Percentiles rank a stretch among this genome's conserved stretches.
These are phyloP conservation scores for Brassica hybrid DNA, from an alignment of 441 rosid genomes.

Conservation along the genomic window DNA sequence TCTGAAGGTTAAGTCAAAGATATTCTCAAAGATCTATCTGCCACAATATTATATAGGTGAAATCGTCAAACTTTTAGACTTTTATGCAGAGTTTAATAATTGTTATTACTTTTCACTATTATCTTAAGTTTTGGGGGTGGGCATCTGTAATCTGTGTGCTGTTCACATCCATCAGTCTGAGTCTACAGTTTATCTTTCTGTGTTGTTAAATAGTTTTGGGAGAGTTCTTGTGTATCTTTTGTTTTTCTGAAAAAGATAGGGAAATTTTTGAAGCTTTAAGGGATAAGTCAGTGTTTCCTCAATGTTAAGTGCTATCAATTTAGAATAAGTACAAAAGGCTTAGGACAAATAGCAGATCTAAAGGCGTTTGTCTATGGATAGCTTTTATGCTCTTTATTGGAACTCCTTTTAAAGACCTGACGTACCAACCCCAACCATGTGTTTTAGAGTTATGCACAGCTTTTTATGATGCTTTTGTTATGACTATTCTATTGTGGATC, in stretches of 20 bases:
- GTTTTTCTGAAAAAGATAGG: constrained; percentile 6
- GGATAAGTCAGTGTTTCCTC: constrained; percentile 22
- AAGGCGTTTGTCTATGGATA: constrained; percentile 42
- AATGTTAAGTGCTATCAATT: constrained; percentile 30
- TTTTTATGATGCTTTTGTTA: constrained; percentile 45
- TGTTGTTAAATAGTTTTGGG: constrained; percentile 15
- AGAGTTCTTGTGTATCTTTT: constrained; percentile 10
- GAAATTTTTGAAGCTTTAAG: background rate
- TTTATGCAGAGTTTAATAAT: background rate
- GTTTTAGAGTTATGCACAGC: constrained; percentile 44
- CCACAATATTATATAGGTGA: constrained; percentile 33
- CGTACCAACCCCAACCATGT: constrained; percentile 52
- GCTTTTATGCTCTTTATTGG: constrained; percentile 38
- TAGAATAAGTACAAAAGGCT: constrained; percentile 40
- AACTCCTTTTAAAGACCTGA: constrained; percentile 45
- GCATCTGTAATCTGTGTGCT: constrained; percentile 19
- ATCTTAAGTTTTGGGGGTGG: constrained; percentile 16
- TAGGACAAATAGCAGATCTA: constrained; percentile 46
- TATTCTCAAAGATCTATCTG: constrained; percentile 35
- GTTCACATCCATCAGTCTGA: constrained; percentile 33
- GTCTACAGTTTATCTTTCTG: constrained; percentile 15
- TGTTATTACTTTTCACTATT: constrained; percentile 12
- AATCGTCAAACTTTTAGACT: constrained; percentile 35
- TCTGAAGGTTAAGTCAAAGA: constrained; percentile 40
- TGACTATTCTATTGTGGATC: constrained; percentile 38